A percentile compares a stretch with the other conserved stretches of the same genome.
phyloP scores from a whole-genome alignment of 257 asterid genomes.

The Solanum etuberosum region DNA sequence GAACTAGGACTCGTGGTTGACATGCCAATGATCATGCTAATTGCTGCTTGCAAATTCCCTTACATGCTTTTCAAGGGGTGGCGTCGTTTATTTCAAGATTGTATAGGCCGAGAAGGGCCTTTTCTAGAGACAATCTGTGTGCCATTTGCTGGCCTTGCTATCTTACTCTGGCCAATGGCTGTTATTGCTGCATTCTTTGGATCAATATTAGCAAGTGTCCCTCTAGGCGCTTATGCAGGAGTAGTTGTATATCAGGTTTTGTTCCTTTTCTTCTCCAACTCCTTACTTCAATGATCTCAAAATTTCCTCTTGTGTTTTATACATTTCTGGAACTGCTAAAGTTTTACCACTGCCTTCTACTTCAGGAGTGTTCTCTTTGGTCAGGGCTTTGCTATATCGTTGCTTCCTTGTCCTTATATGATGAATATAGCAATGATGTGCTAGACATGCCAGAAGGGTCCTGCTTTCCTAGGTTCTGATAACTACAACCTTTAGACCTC shows the following conservation, averaged over 20 bases:
- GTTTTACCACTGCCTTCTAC: slow-evolving; percentile 2
- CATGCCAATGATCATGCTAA: slow-evolving; percentile 43
- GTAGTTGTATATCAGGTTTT: slow-evolving; percentile 79
- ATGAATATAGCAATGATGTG: slow-evolving; percentile 89
- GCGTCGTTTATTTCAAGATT: slow-evolving; percentile 87
- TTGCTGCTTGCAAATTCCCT: slow-evolving; percentile 66
- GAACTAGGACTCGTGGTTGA: slow-evolving; percentile 50
- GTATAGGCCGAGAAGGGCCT: slow-evolving; percentile 94
- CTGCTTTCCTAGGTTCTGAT: slow-evolving; percentile 76
- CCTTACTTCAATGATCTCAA: not conserved
- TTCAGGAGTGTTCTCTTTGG: slow-evolving; percentile 84
- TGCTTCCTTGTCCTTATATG: slow-evolving; percentile 79
- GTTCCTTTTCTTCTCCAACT: not conserved
- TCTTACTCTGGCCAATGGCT: slow-evolving; percentile 91
- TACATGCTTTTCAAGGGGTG: slow-evolving; percentile 89
- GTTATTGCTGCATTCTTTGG: slow-evolving; percentile 78
- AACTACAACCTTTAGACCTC: not conserved
- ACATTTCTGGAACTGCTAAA: not conserved
- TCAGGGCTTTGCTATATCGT: slow-evolving; percentile 76
- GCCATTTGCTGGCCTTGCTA: slow-evolving; percentile 93
- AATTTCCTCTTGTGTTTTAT: not conserved
- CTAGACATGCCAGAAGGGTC: slow-evolving; percentile 96
- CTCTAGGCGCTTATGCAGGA: slow-evolving; percentile 87
- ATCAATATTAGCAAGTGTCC: slow-evolving; percentile 62
- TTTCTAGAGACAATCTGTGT: slow-evolving; percentile 93